Evolutionary conservation across 192 early-diverging fungal genomes (phyloP).

Genomic region (Chytriomyces confervae): DNA sequence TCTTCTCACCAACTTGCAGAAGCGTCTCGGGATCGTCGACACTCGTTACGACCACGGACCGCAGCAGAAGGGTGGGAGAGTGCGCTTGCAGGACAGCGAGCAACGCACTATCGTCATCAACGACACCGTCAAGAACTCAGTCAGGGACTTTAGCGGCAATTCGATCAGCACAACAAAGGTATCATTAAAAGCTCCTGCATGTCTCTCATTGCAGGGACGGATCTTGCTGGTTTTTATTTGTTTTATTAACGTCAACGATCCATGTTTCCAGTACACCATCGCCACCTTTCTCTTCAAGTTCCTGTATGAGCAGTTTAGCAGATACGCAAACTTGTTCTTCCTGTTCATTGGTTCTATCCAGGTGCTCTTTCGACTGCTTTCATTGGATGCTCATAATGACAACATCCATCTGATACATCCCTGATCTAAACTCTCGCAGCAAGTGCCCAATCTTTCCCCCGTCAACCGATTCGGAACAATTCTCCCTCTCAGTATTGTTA

Average conservation of each 20-base stretch:
- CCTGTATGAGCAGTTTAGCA: slow-evolving; percentile 92
- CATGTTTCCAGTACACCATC: slow-evolving; percentile 72
- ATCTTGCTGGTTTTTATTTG: background rate
- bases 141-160: slow-evolving; percentile 77
- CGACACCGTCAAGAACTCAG: slow-evolving; percentile 76
- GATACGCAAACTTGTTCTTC: slow-evolving; percentile 98
- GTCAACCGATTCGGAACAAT: slow-evolving; percentile 89
- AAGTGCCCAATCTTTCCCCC: slow-evolving; percentile 91
- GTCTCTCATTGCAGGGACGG: background rate
- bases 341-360: slow-evolving; percentile 92
- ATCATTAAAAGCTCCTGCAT: background rate
- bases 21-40: slow-evolving; percentile 28
- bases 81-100: slow-evolving; percentile 16
- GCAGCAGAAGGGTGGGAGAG: slow-evolving; percentile 14
- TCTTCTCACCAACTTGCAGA: background rate
- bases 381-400: background rate
- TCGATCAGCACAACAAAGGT: slow-evolving; percentile 35
- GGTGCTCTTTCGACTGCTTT: slow-evolving; percentile 46
- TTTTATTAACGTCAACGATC: background rate
- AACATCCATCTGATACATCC: background rate
- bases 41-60: slow-evolving; percentile 12
- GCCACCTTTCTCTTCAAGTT: slow-evolving; percentile 92
- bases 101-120: slow-evolving; percentile 86
- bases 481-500: slow-evolving; percentile 80
- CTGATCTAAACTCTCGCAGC: slow-evolving; percentile 56